A percentile compares a stretch with the other conserved stretches of the same genome.
phyloP scores from a whole-genome alignment of 257 asterid species.

The Gentiana straminea region DNA sequence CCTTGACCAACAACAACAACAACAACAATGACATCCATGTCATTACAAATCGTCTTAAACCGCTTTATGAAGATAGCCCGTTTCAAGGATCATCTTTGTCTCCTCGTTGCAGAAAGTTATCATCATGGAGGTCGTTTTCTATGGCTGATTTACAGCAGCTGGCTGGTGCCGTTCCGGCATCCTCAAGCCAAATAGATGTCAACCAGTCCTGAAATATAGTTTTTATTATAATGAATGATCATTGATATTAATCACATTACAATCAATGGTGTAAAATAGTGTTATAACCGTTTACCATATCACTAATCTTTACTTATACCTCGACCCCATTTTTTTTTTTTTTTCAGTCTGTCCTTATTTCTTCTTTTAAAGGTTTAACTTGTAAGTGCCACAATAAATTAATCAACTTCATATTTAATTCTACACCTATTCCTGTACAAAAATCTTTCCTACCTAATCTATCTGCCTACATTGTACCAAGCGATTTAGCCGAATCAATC shows the following conservation, averaged over 20 bases:
- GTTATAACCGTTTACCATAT: too few relatives aligned
- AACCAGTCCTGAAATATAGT: background rate
- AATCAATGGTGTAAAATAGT: too few relatives aligned
- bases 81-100: conserved; percentile 9
- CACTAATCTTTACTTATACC: too few relatives aligned
- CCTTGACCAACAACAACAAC: conserved; percentile 26
- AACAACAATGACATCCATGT: conserved; percentile 9
- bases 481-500: conserved; percentile 1
- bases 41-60: conserved; percentile 4
- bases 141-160: conserved; percentile 49
- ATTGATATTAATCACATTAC: too few relatives aligned
- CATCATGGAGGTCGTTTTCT: conserved; percentile 51
- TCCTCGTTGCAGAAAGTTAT: conserved; percentile 19
- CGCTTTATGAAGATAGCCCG: conserved; percentile 7
- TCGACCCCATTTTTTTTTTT: too few relatives aligned
- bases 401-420: background rate
- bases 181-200: conserved; percentile 3
- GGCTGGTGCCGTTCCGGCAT: conserved; percentile 15
- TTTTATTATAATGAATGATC: too few relatives aligned
- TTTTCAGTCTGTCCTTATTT: too few relatives aligned
- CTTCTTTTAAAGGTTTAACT: too few relatives aligned
- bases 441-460: background rate
- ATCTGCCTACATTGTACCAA: too few relatives aligned
- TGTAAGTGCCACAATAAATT: too few relatives aligned
- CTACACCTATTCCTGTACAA: conserved; percentile 5